A percentile compares a stretch with the other conserved stretches of the same genome.
phyloP scores from a whole-genome alignment of 345 rosid genomes.

The Hevea brasiliensis region DNA sequence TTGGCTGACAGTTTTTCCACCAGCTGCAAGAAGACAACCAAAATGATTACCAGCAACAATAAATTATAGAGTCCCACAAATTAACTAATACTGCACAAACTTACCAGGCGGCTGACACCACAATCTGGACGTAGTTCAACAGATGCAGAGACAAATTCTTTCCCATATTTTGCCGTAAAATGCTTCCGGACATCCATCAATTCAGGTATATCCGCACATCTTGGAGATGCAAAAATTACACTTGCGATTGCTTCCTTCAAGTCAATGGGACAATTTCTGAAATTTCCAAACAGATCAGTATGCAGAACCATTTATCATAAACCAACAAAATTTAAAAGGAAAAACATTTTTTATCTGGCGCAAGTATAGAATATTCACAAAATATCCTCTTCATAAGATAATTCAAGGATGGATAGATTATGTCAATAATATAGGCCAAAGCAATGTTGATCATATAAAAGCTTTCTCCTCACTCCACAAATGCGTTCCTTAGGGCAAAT shows the following conservation, averaged over 20 bases:
- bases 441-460: neutral
- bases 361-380: neutral
- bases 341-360: neutral
- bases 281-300: constrained; percentile 3
- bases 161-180: constrained; percentile 82
- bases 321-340: neutral
- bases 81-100: constrained; percentile 19
- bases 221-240: constrained; percentile 70
- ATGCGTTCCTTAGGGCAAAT: neutral
- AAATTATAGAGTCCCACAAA: neutral
- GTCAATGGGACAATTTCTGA: constrained; percentile 71
- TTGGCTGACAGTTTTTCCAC: constrained; percentile 76
- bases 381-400: neutral
- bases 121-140: constrained; percentile 73
- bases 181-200: constrained; percentile 70
- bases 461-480: neutral
- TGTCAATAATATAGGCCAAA: neutral
- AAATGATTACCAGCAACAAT: constrained; percentile 13
- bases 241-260: constrained; percentile 75
- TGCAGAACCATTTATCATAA: neutral
- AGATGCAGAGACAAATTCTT: constrained; percentile 73
- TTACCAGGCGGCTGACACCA: constrained; percentile 85
- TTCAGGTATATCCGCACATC: constrained; percentile 78
- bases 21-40: constrained; percentile 42
- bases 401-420: neutral